Evolutionary conservation across 495 filamentous ascomycete genomes (phyloP), one percentile per base, ranked within the genome.

Genomic region (Trichoderma asperelloides): DNA sequence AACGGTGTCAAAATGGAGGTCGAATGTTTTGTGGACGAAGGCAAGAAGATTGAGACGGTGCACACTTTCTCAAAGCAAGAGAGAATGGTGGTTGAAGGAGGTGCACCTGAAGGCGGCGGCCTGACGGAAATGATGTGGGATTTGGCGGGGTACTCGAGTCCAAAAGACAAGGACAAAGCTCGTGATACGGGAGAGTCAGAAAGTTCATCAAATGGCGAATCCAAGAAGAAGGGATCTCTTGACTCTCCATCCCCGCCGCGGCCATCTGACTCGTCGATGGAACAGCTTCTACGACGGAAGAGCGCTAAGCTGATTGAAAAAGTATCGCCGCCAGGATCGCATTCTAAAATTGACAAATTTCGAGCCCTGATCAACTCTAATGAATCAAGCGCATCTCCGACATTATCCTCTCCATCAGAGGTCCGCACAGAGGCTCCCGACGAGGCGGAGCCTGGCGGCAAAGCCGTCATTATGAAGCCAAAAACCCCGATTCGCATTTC

Each of bases 1-100:
- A 88, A 96, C 71, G 92, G 94, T 0, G 93, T 97, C 18, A 93
- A 95, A 76, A 86, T 97, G 51, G 84, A 85, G 0, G 85, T 98
- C 8, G 89, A 96, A 72, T 92, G 93, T 0, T 98, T 85, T 67
- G 88, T 88, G 5, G 88, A 98, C 23, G 87, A 94, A 69, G 95
- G 95, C 8, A 92, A 89, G 80, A 88, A 82, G 71, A 96, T 97
- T 68, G 88, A 91, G 75, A 83, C 83, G 33, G 88, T 96, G 66
- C 93, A 98, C 74, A 86, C 86, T 0, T 97, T 98, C 74, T 83
- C 79, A 49, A 83, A 83, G 43, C 78, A 80, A 13, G 95, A 98
- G 77, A 81, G 90, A 65, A 84, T 88, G n/a, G 79, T 92, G 45
- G 83, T 96, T 51, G 83, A 90, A 71, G 80, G 79, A n/a, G 76